Evolutionary conservation across 2,329 filamentous ascomycete genomes (phyloP), one percentile per base, ranked within the genome.

Genomic region (Stachybotrys elegans): DNA sequence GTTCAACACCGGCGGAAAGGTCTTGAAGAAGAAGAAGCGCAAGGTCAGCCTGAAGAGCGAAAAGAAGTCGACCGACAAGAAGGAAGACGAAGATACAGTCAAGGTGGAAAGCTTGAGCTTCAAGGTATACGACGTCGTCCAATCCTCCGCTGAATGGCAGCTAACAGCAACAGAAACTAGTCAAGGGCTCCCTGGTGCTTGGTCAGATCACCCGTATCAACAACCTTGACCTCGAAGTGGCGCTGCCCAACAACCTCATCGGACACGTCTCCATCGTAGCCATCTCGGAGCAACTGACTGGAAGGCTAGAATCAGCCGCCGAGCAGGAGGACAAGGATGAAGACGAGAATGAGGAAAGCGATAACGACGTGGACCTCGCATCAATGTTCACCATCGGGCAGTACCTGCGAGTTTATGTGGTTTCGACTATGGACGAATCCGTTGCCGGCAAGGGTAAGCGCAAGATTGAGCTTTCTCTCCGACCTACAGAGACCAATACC

Each of bases 231-330:
- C 71, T 98, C 53, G 81, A 84, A 38, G 71, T 98, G 43, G 82
- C 90, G 17, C 74, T 98, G 11, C 91, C 93, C 14, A 98, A 98
- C 68, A 97, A 95, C 62, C 78, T 98, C 23, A 84, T 81, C 39
- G 94, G 93, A 39, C 93, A 90, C 63, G 84, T 95, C 6, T 84
- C 93, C 17, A 82, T 97, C 52, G 94, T 91, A n/a, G 81, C 88
- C n/a, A 79, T 98, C 41, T 98, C 93, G 3, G 81, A 88, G 47
- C 72, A 79, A 51, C 71, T 97, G 50, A 94, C 86, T 22, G 71
- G 83, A 50, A 83, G 82, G 51, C 78, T 98, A 31, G 83, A 95
- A 61, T 79, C 79, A 29, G 79, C 83, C 25, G 77, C 79, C 7
- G 77, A 50, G 2, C 55, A 78, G 17, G 58, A 51, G 68, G 70